Base-by-base conservation (phyloP, 495 filamentous ascomycete species). In the Penicillium crystallinum region DNA sequence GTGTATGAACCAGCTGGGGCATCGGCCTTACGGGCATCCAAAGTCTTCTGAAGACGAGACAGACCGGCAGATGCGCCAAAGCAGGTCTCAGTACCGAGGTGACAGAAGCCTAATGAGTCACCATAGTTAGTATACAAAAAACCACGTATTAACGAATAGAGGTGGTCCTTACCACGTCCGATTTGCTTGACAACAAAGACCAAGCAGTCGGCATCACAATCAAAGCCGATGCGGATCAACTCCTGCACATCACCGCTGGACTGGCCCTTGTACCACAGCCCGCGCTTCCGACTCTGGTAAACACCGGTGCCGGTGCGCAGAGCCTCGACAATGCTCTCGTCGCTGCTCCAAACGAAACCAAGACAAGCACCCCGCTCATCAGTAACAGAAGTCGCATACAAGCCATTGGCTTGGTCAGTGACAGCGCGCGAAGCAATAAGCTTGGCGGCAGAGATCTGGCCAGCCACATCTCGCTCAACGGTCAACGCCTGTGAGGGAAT, bases 251-350 rank as follows among this genome's bases (percentile, higher is more conserved):
- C 91, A 22, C 93, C 95, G 45, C 91, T 96, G 8, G 86, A 90
- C 30, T 91, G 89, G 19, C 93, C 93, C 70, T 98, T 98, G 71
- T 95, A 90, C 93, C 93, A 98, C 21, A 98, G 70, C 2, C 92
- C 91, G 6, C 92, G 83, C 75, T 96, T 96, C 30, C 93, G 79
- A 66, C 90, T 96, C 67, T 96, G 90, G 65, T 98, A 98, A 21
- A 97, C 93, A 23, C 93, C 93, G 1, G 84, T 87, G 44, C 91
- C 91, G 2, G 90, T 95, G 53, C 82, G 83, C 39, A 98, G 64
- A 19, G 90, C 91, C 69, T 91, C 91, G 10, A 82, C 75, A 12
- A 98, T 83, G 64, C 91, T 97, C 69, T 96, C 89, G 55, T 85
- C 79, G 52, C 85, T 96, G 65, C 90, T 96, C 77, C 96, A 98